Evolutionary conservation across 163 green algal species (phyloP).

Genomic region (Chlorella variabilis): DNA sequence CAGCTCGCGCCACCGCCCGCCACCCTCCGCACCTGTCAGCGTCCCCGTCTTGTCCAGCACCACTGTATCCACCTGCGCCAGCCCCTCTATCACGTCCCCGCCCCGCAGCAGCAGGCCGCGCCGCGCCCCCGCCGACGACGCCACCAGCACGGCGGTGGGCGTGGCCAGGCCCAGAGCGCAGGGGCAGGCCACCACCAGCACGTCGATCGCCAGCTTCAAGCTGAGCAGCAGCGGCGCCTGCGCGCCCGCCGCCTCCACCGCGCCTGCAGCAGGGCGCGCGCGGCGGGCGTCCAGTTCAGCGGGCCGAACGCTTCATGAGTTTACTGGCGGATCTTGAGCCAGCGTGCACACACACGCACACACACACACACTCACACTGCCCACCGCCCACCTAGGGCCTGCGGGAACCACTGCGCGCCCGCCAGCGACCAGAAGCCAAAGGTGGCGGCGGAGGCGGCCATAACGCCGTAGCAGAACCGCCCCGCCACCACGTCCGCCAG

Average conservation of each 20-base stretch:
- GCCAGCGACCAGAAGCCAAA: conserved; percentile 85
- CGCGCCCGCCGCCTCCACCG: conserved; percentile 26
- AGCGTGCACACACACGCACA: no score
- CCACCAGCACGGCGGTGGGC: conserved; percentile 84
- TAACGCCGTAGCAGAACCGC: conserved; percentile 89
- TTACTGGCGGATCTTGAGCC: no score
- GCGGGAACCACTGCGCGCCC: conserved; percentile 56
- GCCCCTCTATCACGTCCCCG: conserved; percentile 87
- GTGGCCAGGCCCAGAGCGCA: conserved; percentile 84
- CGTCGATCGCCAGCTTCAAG: conserved; percentile 86
- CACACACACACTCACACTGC: neutral
- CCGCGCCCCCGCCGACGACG: conserved; percentile 63
- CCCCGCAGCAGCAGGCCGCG: conserved; percentile 63
- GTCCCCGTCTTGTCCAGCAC: conserved; percentile 99
- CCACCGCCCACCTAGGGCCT: conserved; percentile 45
- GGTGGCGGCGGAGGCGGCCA: conserved; percentile 82
- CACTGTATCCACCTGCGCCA: conserved; percentile 82
- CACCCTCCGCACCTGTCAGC: conserved; percentile 77
- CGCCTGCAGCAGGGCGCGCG: conserved; percentile 33
- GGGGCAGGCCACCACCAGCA: conserved; percentile 84
- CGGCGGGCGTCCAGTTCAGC: no score
- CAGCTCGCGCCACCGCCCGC: neutral
- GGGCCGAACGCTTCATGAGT: no score
- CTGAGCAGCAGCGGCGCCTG: conserved; percentile 68
- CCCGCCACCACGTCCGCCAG: conserved; percentile 92